Conservation (phyloP, 1,284 basidiomycete species). For the Violaceomyces palustris region DNA sequence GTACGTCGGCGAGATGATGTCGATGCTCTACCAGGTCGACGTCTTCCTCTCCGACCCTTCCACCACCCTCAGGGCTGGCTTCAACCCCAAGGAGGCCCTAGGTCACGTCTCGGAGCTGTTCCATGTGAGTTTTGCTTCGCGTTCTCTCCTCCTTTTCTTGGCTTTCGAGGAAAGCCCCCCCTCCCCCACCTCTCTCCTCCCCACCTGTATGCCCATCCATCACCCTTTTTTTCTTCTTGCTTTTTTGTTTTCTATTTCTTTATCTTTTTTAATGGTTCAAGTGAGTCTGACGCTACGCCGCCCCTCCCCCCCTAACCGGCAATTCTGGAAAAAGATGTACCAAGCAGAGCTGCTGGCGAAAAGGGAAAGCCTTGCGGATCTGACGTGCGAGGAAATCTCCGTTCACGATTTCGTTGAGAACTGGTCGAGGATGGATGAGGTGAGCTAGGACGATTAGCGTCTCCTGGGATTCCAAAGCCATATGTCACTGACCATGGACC, state of each 20-base stretch:
- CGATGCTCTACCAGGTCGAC: slow-evolving; percentile 37
- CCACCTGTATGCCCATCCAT: not conserved
- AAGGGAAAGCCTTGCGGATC: slow-evolving; percentile 41
- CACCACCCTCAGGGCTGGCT: slow-evolving; percentile 3
- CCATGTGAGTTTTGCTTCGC: slow-evolving; percentile 29
- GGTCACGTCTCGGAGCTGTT: slow-evolving; percentile 36
- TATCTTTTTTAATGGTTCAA: too few relatives aligned
- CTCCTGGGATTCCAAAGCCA: too few relatives aligned
- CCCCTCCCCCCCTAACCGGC: not conserved
- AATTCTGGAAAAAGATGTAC: slow-evolving; percentile 25
- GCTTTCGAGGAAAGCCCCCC: not conserved
- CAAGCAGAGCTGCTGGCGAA: slow-evolving; percentile 40
- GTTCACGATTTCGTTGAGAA: slow-evolving; percentile 15
- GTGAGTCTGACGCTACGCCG: too few relatives aligned
- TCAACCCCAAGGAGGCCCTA: slow-evolving; percentile 38
- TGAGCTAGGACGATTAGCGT: not conserved
- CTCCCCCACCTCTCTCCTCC: too few relatives aligned
- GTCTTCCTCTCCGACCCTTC: slow-evolving; percentile 14
- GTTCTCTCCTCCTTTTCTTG: not conserved
- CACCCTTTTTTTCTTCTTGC: not conserved
- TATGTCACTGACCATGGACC: too few relatives aligned
- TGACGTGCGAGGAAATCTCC: slow-evolving; percentile 45
- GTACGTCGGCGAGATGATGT: slow-evolving; percentile 10
- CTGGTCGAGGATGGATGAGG: slow-evolving; percentile 32
- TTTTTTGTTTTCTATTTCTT: too few relatives aligned